Evolutionary conservation across 1,284 basidiomycete genomes (phyloP).

Genomic region (Xerocomus minutiporus): DNA sequence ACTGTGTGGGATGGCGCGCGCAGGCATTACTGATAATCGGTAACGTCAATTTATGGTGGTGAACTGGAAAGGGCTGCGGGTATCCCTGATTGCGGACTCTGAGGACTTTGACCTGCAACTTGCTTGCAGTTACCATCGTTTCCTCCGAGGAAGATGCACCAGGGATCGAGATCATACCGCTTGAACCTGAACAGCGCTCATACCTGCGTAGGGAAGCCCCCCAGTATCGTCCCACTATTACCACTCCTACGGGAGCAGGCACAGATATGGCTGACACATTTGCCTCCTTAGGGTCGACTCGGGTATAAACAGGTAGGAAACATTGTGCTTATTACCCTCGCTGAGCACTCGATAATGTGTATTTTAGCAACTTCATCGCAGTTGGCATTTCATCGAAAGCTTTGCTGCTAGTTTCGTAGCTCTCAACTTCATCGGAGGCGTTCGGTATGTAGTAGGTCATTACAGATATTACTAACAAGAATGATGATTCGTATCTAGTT

Average conservation of each 20-base stretch:
- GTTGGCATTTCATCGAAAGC: constrained; percentile 74
- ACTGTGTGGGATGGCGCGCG: constrained; percentile 27
- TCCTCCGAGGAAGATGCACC: constrained; percentile 29
- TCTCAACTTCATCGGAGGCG: constrained; percentile 81
- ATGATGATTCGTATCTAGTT: constrained; percentile 38
- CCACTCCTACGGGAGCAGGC: constrained; percentile 38
- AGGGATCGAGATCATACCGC: constrained; percentile 91
- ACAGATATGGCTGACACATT: constrained; percentile 46
- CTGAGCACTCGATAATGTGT: constrained; percentile 6
- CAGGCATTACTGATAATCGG: constrained; percentile 44
- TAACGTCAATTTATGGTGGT: constrained; percentile 67
- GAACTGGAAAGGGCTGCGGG: constrained; percentile 81
- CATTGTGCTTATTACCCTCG: neutral
- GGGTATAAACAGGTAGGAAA: constrained; percentile 74
- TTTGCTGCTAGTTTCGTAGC: constrained; percentile 83
- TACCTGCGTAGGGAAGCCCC: constrained; percentile 92
- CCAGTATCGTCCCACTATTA: constrained; percentile 55
- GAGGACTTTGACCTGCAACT: constrained; percentile 17
- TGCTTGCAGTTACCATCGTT: neutral
- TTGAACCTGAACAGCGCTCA: constrained; percentile 92
- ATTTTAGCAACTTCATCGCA: constrained; percentile 72
- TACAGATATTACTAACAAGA: neutral
- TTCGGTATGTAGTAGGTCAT: constrained; percentile 47
- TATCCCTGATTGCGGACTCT: constrained; percentile 52
- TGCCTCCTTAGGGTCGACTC: constrained; percentile 54